A percentile compares a stretch with the other conserved stretches of the same genome.
phyloP scores from a whole-genome alignment of 75 land plant species.

The Picea glauca region DNA sequence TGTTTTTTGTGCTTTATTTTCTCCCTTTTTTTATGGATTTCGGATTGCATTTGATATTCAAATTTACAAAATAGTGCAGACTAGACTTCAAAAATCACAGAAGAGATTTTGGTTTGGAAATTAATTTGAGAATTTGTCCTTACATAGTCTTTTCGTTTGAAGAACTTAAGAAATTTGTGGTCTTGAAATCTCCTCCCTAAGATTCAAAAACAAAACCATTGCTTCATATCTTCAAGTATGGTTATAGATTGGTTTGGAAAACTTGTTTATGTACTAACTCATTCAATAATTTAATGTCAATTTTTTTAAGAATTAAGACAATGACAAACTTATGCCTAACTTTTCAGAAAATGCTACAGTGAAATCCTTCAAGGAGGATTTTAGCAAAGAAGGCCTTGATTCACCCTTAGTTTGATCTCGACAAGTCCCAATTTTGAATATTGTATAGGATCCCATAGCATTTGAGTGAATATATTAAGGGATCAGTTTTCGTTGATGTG shows the following conservation, averaged over 20 bases:
- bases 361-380: constrained; percentile 59
- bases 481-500: background rate
- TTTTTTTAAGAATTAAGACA: background rate
- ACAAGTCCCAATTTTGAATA: constrained; percentile 64
- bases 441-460: background rate
- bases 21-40: background rate
- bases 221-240: constrained; percentile 62
- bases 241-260: background rate
- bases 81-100: background rate
- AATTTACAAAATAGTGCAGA: constrained; percentile 1
- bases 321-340: background rate
- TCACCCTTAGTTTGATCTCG: constrained; percentile 73
- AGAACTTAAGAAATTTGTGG: constrained; percentile 55
- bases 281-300: background rate
- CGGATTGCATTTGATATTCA: background rate
- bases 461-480: background rate
- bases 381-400: constrained; percentile 74
- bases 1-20: background rate
- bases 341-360: constrained; percentile 66
- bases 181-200: constrained; percentile 18
- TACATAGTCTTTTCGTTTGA: constrained; percentile 56
- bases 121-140: background rate
- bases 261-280: background rate
- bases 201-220: constrained; percentile 64
- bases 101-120: background rate